Base-by-base conservation (phyloP, 75 land plant genomes). In the Pinus tabuliformis region DNA sequence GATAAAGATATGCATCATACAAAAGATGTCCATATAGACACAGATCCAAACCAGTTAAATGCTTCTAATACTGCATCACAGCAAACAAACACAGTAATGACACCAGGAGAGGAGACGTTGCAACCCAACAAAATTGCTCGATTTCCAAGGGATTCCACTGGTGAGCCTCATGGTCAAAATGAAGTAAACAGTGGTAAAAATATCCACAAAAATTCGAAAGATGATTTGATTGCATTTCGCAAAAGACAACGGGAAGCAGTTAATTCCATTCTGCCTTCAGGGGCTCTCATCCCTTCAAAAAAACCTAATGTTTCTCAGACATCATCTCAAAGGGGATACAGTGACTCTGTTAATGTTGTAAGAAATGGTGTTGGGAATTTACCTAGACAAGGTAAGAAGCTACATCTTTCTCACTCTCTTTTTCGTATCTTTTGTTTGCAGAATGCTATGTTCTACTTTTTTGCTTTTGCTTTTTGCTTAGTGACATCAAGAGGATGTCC, bases 201-300 rank as follows among this genome's bases (percentile, higher is more conserved):
- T 33, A 58, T 56, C 9, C 8, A 12, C 33, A 17, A 52, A 56
- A 42, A 15, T 54, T 74, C 45, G 49, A 39, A 59, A 9, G 70
- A 59, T 8, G 65, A 83, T 73, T 39, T 77, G 59, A 73, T 79
- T 59, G 75, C 76, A 14, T 62, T 75, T 57, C 86, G 93, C 62
- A 90, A 88, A 77, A 61, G 89, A 57, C 95, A 92, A 58, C 86
- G 95, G 60, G 95, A 90, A 24, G 89, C 81, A 37, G 85, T 88
- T 66, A 82, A 85, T 78, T 82, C 88, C 54, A 79, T 92, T 73
- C 79, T 92, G 70, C 79, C 83, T 52, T 84, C 89, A 0, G 79
- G 60, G 18, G 80, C 85, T 77, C 79, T 88, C 5, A 82, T 86
- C 45, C 52, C 90, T 56, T 84, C 91, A 12, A 87, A 87, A 71